Evolutionary conservation across 129 eudicot genomes (phyloP).

Genomic region (Flaveria brownii): DNA sequence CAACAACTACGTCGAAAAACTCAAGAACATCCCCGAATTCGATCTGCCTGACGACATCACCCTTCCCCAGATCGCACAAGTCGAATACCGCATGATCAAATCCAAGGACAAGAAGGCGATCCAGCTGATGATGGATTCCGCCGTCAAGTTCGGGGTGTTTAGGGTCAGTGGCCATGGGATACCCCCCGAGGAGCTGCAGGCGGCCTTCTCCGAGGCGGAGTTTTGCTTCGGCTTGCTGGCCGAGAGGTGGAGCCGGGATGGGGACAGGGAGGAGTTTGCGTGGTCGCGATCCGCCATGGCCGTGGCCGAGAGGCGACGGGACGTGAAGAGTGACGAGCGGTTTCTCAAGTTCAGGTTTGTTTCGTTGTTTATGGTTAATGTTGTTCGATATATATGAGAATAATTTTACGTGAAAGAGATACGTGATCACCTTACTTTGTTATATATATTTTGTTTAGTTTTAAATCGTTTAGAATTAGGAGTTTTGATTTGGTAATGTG

Average conservation of each 20-base stretch:
- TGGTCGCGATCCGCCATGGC: slow-evolving; percentile 49
- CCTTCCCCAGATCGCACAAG: slow-evolving; percentile 44
- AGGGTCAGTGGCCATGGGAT: slow-evolving; percentile 58
- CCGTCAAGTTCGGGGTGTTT: slow-evolving; percentile 50
- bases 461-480: background rate
- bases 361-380: no score
- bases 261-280: slow-evolving; percentile 59
- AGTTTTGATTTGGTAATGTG: background rate
- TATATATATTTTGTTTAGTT: background rate
- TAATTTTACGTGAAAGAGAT: no score
- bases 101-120: slow-evolving; percentile 43
- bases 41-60: slow-evolving; percentile 42
- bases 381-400: no score
- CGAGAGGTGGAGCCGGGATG: slow-evolving; percentile 47
- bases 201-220: slow-evolving; percentile 45
- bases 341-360: slow-evolving; percentile 58
- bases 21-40: slow-evolving; percentile 48
- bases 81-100: slow-evolving; percentile 37
- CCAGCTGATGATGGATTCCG: slow-evolving; percentile 44
- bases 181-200: slow-evolving; percentile 44
- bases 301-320: slow-evolving; percentile 35
- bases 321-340: slow-evolving; percentile 35
- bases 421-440: background rate
- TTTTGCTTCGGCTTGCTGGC: slow-evolving; percentile 47
- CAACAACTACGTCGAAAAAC: slow-evolving; percentile 41